These are phyloP conservation scores for Trametes versicolor DNA, from an alignment of 1,284 basidiomycete genomes.

Conservation along the genomic window DNA sequence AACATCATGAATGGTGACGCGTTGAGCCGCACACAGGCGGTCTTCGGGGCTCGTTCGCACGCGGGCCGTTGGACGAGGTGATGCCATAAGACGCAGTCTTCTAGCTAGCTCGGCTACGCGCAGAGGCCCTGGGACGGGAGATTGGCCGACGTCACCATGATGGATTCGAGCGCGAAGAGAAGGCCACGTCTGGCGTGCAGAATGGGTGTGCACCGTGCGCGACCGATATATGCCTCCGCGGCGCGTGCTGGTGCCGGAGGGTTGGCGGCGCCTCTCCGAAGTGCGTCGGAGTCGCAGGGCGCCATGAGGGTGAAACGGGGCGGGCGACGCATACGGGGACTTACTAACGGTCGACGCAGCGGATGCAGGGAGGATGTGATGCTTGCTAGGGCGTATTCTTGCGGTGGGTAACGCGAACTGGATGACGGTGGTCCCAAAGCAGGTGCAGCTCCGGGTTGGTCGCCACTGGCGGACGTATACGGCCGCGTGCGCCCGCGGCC, in stretches of 20 bases:
- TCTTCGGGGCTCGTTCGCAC: slow-evolving; percentile 4
- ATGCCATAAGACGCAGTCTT: slow-evolving; percentile 8
- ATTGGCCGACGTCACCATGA: slow-evolving; percentile 7
- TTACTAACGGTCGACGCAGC: no score
- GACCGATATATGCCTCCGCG: no score
- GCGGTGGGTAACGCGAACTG: no score
- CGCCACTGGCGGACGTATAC: no score
- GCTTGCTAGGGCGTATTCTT: no score
- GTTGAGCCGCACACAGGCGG: not conserved
- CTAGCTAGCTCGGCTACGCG: slow-evolving; percentile 17
- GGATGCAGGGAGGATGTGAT: no score
- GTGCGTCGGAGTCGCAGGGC: not conserved
- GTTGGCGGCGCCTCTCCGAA: not conserved
- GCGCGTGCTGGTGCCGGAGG: no score
- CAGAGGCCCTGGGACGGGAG: not conserved
- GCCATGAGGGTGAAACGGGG: not conserved
- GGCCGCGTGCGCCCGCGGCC: not conserved
- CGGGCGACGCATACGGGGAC: not conserved
- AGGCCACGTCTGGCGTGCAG: not conserved
- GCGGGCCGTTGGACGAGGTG: not conserved
- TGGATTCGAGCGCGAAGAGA: not conserved
- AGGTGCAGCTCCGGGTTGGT: no score
- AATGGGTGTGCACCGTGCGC: not conserved
- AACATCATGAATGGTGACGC: no score
- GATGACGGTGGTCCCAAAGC: no score